Percentiles rank a stretch among this genome's conserved stretches.
phyloP scores from a whole-genome alignment of 805 yeast species.

The Grigorovia humatica region DNA sequence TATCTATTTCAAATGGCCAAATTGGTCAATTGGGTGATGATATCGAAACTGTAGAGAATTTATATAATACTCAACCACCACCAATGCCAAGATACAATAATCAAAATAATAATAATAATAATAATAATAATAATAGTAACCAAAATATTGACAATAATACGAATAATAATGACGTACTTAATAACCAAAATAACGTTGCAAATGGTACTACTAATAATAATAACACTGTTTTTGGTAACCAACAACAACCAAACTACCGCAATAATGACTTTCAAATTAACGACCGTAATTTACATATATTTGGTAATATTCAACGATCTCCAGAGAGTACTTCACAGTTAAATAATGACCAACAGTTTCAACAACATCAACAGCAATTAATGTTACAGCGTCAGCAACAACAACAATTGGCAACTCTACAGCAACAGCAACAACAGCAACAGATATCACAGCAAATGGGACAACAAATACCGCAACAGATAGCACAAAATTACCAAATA shows the following conservation, averaged over 20 bases:
- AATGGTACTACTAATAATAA: neutral
- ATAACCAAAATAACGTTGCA: neutral
- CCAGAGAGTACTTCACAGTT: neutral
- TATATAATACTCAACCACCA: slow-evolving; percentile 29
- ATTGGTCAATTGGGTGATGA: slow-evolving; percentile 59
- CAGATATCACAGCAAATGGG: neutral
- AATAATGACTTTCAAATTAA: neutral
- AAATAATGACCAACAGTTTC: neutral
- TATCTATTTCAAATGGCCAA: slow-evolving; percentile 78
- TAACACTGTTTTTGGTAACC: neutral
- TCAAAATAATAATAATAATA: neutral
- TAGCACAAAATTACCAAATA: neutral
- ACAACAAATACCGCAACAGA: slow-evolving; percentile 1
- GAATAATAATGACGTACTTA: neutral
- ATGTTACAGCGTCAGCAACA: neutral
- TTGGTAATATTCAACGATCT: neutral
- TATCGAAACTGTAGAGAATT: slow-evolving; percentile 28
- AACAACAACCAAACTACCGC: neutral
- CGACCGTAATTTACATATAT: neutral
- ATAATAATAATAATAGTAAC: neutral
- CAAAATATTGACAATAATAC: neutral
- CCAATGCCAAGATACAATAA: slow-evolving; percentile 8
- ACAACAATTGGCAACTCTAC: neutral
- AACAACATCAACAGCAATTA: neutral
- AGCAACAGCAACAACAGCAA: slow-evolving; percentile 2